A percentile compares a stretch with the other conserved stretches of the same genome.
phyloP scores from a whole-genome alignment of 2,329 filamentous ascomycete genomes.

The Lasiodiplodia sp. region DNA sequence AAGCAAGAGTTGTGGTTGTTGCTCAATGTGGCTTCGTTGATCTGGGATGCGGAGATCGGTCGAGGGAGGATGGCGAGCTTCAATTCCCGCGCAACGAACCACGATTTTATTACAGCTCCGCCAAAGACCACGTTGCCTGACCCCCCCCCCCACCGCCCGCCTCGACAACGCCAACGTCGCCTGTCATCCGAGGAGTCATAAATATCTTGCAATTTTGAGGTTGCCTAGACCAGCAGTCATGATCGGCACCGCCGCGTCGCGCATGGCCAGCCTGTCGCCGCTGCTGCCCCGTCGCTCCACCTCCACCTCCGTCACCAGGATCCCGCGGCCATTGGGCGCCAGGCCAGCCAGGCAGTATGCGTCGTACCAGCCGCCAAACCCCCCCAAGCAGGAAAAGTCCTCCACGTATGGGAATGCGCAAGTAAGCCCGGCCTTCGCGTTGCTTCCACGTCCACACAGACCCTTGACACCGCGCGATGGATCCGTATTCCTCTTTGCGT shows the following conservation, averaged over 20 bases:
- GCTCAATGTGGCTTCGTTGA: constrained; percentile 26
- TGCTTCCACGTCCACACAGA: neutral
- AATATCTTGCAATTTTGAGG: neutral
- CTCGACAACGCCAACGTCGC: constrained; percentile 11
- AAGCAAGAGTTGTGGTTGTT: neutral
- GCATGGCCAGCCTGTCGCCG: constrained; percentile 17
- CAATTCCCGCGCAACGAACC: constrained; percentile 14
- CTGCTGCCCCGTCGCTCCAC: constrained; percentile 13
- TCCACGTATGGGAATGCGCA: constrained; percentile 26
- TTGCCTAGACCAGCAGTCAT: constrained; percentile 19
- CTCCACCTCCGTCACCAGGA: neutral
- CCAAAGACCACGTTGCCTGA: constrained; percentile 29
- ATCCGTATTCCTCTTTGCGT: neutral
- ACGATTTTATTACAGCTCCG: constrained; percentile 11
- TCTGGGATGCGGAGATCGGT: constrained; percentile 21
- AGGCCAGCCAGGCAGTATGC: constrained; percentile 11
- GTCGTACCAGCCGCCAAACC: constrained; percentile 25
- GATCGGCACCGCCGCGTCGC: constrained; percentile 15
- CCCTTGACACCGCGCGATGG: neutral
- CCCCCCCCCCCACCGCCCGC: neutral
- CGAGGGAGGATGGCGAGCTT: constrained; percentile 7
- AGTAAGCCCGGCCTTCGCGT: constrained; percentile 9
- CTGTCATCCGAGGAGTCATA: constrained; percentile 13
- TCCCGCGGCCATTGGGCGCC: neutral
- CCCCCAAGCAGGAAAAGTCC: constrained; percentile 9